phyloP scores from a whole-genome alignment of 2,329 filamentous ascomycete species.

The Annulohypoxylon truncatum region DNA sequence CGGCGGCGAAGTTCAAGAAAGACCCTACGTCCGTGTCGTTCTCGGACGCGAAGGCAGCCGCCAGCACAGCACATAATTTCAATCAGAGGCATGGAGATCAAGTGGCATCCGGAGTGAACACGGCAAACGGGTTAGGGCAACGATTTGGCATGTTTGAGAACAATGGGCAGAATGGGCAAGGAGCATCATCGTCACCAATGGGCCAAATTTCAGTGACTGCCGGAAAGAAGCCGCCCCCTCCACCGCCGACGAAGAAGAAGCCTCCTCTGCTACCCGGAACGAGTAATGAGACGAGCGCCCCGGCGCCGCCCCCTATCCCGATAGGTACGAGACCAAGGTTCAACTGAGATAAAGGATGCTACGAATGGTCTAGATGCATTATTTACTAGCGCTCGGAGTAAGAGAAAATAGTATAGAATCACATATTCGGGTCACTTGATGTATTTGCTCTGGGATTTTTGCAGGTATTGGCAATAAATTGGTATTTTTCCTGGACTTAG shows the following conservation, averaged over 20 bases:
- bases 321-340: constrained; percentile 63
- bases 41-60: constrained; percentile 67
- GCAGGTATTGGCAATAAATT: constrained; percentile 15
- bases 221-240: constrained; percentile 61
- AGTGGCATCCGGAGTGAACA: constrained; percentile 68
- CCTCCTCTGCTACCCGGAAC: constrained; percentile 43
- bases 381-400: constrained; percentile 10
- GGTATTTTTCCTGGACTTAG: constrained; percentile 29
- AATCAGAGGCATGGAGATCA: constrained; percentile 77
- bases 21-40: constrained; percentile 71
- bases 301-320: constrained; percentile 65
- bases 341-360: constrained; percentile 6
- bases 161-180: constrained; percentile 8
- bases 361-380: neutral
- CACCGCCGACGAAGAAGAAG: neutral
- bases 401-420: constrained; percentile 3
- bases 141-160: constrained; percentile 55
- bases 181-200: constrained; percentile 18
- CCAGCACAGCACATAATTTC: constrained; percentile 74
- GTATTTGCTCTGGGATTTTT: neutral
- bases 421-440: constrained; percentile 21
- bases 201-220: constrained; percentile 30
- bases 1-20: constrained; percentile 68
- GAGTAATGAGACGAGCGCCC: constrained; percentile 48
- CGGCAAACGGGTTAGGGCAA: constrained; percentile 68